Percentiles rank a stretch among this genome's conserved stretches.
Conservation (phyloP, 1,284 basidiomycete genomes). For the Rhodotorula sp. region DNA sequence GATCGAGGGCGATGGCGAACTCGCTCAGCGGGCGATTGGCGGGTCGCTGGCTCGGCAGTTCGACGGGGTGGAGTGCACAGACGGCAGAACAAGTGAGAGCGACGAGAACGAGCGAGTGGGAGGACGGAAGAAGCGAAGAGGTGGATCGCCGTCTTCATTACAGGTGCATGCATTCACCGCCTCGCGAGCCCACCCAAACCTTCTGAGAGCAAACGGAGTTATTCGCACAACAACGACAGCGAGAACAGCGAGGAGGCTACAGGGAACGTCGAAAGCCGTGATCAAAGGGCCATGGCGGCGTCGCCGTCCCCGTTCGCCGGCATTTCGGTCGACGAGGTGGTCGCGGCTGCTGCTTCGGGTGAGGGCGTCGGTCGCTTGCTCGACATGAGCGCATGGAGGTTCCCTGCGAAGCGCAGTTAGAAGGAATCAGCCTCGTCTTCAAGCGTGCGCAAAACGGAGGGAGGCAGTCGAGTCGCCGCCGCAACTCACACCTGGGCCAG, state of each 20-base stretch:
- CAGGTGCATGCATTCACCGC: too few relatives aligned
- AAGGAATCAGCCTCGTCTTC: too few relatives aligned
- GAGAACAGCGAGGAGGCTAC: neutral
- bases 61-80: too few relatives aligned
- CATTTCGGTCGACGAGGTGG: neutral
- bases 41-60: too few relatives aligned
- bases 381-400: constrained; percentile 18
- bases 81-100: too few relatives aligned
- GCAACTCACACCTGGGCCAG: constrained; percentile 38
- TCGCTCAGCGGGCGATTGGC: too few relatives aligned
- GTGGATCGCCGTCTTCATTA: too few relatives aligned
- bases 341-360: neutral
- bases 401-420: neutral
- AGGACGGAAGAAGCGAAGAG: too few relatives aligned
- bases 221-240: neutral
- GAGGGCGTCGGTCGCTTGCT: neutral
- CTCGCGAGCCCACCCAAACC: too few relatives aligned
- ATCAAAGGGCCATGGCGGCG: constrained; percentile 14
- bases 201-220: neutral
- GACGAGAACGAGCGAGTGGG: neutral
- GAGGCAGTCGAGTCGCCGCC: too few relatives aligned
- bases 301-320: neutral
- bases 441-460: too few relatives aligned
- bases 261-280: neutral
- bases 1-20: too few relatives aligned